These are phyloP conservation scores for Alternaria triticimaculans DNA, from an alignment of 2,329 filamentous ascomycete genomes.

Conservation along the genomic window DNA sequence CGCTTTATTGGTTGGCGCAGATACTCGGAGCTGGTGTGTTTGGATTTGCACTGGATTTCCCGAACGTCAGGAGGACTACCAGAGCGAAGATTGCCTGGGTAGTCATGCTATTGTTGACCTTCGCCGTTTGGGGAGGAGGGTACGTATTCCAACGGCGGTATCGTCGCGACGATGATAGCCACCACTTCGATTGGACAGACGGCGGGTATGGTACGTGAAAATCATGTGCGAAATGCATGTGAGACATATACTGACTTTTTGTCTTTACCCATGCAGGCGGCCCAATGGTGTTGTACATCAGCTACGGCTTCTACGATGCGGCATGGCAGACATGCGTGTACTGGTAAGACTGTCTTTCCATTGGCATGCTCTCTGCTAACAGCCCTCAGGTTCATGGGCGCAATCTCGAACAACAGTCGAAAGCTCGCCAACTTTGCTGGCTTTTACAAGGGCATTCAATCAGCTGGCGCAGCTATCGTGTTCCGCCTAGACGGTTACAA, in stretches of 20 bases:
- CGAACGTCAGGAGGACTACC: conserved; percentile 62
- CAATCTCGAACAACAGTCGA: conserved; percentile 86
- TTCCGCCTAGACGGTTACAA: conserved; percentile 69
- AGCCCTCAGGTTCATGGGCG: conserved; percentile 76
- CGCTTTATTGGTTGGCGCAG: conserved; percentile 77
- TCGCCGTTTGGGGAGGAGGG: conserved; percentile 80
- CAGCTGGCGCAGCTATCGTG: conserved; percentile 76
- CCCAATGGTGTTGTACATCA: conserved; percentile 85
- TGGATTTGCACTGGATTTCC: conserved; percentile 69
- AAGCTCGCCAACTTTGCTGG: conserved; percentile 88
- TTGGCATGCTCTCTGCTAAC: conserved; percentile 1
- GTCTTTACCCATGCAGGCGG: conserved; percentile 47
- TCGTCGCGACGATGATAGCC: conserved; percentile 40
- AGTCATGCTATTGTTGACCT: conserved; percentile 70
- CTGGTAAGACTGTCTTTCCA: conserved; percentile 62
- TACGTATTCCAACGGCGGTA: conserved; percentile 73
- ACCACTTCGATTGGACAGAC: conserved; percentile 66
- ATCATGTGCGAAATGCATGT: too few species aligned
- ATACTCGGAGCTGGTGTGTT: conserved; percentile 75
- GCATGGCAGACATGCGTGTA: conserved; percentile 88
- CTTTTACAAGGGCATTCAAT: conserved; percentile 87
- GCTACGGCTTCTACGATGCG: conserved; percentile 86
- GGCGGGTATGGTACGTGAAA: conserved; percentile 59
- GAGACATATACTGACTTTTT: background rate
- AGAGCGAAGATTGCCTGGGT: conserved; percentile 69